Evolutionary conservation across 2,329 filamentous ascomycete genomes (phyloP), one percentile per base, ranked within the genome.

Genomic region (Colletotrichum cordylinicola): DNA sequence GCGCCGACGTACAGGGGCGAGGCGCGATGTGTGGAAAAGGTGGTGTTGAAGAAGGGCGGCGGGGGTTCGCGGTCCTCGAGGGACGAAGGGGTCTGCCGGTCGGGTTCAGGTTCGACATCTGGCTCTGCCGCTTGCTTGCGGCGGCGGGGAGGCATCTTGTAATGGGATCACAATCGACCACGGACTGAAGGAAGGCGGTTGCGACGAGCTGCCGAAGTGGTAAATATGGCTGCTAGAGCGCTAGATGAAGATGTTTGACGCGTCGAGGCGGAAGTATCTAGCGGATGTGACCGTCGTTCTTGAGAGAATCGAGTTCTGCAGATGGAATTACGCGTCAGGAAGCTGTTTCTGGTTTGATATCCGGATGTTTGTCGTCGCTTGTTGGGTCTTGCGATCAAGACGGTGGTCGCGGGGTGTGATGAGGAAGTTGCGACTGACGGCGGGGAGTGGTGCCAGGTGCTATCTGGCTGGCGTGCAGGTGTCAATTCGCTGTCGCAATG

Each of bases 41-140:
- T 91, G 1, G 88, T 91, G 83, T 91, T 90, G 84, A 90, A 91
- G 81, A 92, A 89, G 4, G 86, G 86, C 29, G 85, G 83, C 27
- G 79, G 75, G 2, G 79, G 77, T 29, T 83, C 80, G 48, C 80
- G 74, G 10, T 79, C 79, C 13, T 67, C 72, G 6, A 60, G 27
- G 18, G 65, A 52, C 6, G 70, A 65, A n/a, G 64, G 39, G 1
- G 62, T 67, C 9, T 33, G 37, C 8, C 70, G 67, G 2, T 74
- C 65, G 27, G 56, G 60, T 7, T 55, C 76, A 31, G 35, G 35
- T 24, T 77, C 70, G 43, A 52, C n/a, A 6, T 52, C 43, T 21
- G 69, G 37, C 21, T 65, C 43, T 29, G 12, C 29, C 10, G 56
- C 71, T 15, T 18, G 70, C 35, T 61, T 76, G 27, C 62, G 70